Evolutionary conservation across 441 rosid genomes (phyloP).

Genomic region (Dalechampia spathulata): DNA sequence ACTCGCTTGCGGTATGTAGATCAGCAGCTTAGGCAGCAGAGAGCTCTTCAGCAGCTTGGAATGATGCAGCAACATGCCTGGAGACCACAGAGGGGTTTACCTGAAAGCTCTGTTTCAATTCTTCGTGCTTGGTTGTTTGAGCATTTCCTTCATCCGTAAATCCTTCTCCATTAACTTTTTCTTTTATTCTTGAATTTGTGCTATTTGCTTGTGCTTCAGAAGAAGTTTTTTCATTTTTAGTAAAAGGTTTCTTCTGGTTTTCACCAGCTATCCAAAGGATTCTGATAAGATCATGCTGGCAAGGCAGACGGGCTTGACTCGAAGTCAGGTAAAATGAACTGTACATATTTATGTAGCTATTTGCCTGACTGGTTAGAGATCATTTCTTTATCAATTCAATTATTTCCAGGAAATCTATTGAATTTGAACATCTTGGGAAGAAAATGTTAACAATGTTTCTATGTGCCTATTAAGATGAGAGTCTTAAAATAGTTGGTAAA

Average conservation of each 20-base stretch:
- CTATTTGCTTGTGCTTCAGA: neutral
- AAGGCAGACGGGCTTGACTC: conserved; percentile 90
- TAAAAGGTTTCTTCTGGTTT: conserved; percentile 5
- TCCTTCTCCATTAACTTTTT: conserved; percentile 9
- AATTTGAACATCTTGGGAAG: no score
- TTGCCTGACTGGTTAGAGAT: no score
- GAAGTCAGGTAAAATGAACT: conserved; percentile 93
- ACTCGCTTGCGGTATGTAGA: conserved; percentile 81
- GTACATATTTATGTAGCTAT: no score
- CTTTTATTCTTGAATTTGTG: neutral
- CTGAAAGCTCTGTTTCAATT: conserved; percentile 84
- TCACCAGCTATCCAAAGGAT: conserved; percentile 86
- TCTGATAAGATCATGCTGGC: conserved; percentile 94
- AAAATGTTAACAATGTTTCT: no score
- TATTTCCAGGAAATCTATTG: no score
- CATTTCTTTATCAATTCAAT: no score
- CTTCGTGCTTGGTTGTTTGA: conserved; percentile 99
- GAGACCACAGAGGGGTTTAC: conserved; percentile 97
- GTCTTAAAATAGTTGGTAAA: no score
- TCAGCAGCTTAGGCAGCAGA: conserved; percentile 90
- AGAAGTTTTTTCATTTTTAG: neutral
- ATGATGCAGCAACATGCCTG: conserved; percentile 88
- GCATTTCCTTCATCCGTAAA: conserved; percentile 98
- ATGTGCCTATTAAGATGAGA: no score
- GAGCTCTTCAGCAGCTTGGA: conserved; percentile 82